Conservation (phyloP, 202 grass and related monocot genomes). For the Panicum hallii region DNA sequence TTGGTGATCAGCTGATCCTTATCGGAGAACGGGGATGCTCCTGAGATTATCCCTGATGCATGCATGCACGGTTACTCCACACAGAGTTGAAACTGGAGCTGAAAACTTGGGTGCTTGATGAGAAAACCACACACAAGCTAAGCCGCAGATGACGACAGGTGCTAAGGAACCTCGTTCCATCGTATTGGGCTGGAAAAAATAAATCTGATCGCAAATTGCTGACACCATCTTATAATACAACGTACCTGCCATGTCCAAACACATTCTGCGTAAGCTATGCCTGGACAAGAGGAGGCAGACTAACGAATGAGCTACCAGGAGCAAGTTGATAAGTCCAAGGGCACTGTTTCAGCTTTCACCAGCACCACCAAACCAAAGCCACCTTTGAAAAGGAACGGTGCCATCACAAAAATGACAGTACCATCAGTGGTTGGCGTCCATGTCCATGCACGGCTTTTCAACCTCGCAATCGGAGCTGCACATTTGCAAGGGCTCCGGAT, state of each 20-base stretch:
- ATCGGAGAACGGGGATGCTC: neutral
- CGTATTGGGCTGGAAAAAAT: neutral
- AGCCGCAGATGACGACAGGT: neutral
- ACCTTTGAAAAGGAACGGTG: neutral
- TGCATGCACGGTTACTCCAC: neutral
- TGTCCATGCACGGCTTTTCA: neutral
- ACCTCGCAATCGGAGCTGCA: conserved; percentile 7
- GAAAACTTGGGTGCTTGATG: neutral
- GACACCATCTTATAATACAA: neutral
- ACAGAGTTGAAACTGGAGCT: neutral
- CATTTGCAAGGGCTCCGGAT: neutral
- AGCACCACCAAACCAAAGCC: neutral
- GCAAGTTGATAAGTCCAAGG: neutral
- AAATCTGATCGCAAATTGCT: too few species aligned
- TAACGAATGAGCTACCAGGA: too few species aligned
- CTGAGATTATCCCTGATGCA: conserved; percentile 15
- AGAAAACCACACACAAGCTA: neutral
- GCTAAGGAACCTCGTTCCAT: neutral
- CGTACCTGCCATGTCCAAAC: neutral
- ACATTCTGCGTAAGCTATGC: neutral
- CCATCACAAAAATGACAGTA: neutral
- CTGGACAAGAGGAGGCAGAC: conserved; percentile 5
- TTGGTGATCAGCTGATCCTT: conserved; percentile 12
- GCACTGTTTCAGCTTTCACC: neutral
- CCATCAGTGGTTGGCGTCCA: neutral